Evolutionary conservation across 768 basidiomycete genomes (phyloP).

Genomic region (Xerocomus brunneocitrinus): DNA sequence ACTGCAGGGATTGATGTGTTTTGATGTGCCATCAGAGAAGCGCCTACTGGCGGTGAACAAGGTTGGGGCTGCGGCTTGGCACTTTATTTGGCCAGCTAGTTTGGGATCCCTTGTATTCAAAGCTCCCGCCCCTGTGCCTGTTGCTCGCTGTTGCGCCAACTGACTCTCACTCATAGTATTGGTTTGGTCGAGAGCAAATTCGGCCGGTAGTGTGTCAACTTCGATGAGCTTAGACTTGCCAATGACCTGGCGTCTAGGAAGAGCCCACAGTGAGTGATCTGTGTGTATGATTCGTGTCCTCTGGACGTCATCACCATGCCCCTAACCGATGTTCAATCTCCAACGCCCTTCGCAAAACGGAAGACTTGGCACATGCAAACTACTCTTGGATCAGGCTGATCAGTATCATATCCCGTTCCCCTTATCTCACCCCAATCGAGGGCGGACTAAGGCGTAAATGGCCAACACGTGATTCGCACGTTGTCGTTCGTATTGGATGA

Average conservation of each 20-base stretch:
- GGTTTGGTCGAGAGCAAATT: not conserved
- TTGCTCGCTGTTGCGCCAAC: not conserved
- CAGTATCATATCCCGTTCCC: not conserved
- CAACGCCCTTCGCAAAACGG: not conserved
- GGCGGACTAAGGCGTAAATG: not conserved
- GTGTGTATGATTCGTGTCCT: not conserved
- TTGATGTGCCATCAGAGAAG: not conserved
- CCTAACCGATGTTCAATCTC: not conserved
- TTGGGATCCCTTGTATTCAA: not conserved
- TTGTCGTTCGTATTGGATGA: slow-evolving; percentile 1
- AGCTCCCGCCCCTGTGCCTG: not conserved
- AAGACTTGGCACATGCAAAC: not conserved
- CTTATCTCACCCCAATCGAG: slow-evolving; percentile 2
- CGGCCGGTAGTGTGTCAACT: not conserved
- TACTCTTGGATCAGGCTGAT: not conserved
- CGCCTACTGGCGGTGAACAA: not conserved
- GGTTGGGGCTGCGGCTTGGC: not conserved
- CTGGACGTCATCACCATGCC: not conserved
- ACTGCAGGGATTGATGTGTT: not conserved
- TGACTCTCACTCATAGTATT: not conserved
- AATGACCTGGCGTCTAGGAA: not conserved
- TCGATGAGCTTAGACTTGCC: not conserved
- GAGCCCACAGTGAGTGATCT: not conserved
- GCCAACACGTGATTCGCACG: slow-evolving; percentile 7
- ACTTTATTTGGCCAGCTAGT: not conserved